phyloP scores from a whole-genome alignment of 345 rosid species.

The Corchorus capsularis region DNA sequence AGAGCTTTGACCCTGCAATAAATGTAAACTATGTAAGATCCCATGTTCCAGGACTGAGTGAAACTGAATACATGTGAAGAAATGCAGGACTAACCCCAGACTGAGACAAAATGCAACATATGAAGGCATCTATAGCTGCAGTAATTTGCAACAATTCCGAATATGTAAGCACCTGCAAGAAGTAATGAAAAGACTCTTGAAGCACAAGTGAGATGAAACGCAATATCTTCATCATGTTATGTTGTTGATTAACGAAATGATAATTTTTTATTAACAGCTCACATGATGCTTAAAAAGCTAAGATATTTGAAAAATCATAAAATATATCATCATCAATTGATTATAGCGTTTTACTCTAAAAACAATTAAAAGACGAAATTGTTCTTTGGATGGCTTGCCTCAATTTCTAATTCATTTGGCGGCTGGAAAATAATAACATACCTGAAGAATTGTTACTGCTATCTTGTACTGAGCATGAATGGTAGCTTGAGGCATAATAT shows the following conservation, averaged over 20 bases:
- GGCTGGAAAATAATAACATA: slow-evolving; percentile 23
- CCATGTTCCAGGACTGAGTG: too few species aligned
- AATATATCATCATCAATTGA: background rate
- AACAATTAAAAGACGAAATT: background rate
- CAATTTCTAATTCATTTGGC: slow-evolving; percentile 2
- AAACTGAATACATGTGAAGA: too few species aligned
- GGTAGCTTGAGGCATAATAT: slow-evolving; percentile 94
- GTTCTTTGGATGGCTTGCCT: background rate
- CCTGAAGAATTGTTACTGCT: slow-evolving; percentile 92
- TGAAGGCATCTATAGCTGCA: too few species aligned
- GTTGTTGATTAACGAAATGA: too few species aligned
- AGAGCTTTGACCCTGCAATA: too few species aligned
- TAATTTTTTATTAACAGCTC: background rate
- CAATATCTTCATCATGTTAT: slow-evolving; percentile 1
- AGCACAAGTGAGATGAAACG: too few species aligned
- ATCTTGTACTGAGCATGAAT: slow-evolving; percentile 97
- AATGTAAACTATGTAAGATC: too few species aligned
- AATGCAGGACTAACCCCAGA: too few species aligned
- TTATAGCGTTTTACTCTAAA: background rate
- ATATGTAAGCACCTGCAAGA: too few species aligned
- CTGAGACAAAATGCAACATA: too few species aligned
- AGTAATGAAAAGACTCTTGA: too few species aligned
- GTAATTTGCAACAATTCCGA: too few species aligned
- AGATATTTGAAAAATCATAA: background rate
- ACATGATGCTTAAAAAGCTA: background rate